These are phyloP conservation scores for Colletotrichum cereale DNA, from an alignment of 2,329 filamentous ascomycete species.

Conservation along the genomic window DNA sequence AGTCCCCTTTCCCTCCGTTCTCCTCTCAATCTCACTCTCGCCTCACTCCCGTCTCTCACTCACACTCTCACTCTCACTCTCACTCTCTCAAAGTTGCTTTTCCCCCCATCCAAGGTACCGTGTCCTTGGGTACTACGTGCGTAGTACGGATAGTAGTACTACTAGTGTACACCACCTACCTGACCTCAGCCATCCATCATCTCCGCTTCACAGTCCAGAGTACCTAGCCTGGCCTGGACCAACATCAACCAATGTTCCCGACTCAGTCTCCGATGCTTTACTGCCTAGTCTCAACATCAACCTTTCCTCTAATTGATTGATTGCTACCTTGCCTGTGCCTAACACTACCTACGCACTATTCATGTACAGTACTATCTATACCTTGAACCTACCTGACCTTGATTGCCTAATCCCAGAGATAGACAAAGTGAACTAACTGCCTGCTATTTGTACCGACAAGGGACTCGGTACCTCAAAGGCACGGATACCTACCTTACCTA, in stretches of 20 bases:
- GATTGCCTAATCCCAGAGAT: background rate
- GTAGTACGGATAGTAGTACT: too few species aligned
- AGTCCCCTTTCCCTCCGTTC: background rate
- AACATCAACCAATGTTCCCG: background rate
- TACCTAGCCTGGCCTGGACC: background rate
- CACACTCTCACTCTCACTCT: background rate
- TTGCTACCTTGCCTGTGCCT: background rate
- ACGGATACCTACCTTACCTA: background rate
- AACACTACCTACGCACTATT: too few species aligned
- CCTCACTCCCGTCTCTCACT: background rate
- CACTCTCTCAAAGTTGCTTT: background rate
- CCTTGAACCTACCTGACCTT: background rate
- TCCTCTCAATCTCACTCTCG: background rate
- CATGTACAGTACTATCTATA: too few species aligned
- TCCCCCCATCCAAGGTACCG: too few species aligned
- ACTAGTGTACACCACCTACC: too few species aligned
- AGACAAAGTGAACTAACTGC: too few species aligned
- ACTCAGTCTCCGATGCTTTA: background rate
- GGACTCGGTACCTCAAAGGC: background rate
- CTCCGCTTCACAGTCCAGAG: background rate
- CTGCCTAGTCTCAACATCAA: background rate
- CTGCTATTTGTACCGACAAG: too few species aligned
- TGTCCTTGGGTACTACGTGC: too few species aligned
- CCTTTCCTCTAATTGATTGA: constrained; percentile 6
- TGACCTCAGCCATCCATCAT: constrained; percentile 1